Evolutionary conservation across 2,329 filamentous ascomycete genomes (phyloP).

Genomic region (Akanthomyces lecanii): DNA sequence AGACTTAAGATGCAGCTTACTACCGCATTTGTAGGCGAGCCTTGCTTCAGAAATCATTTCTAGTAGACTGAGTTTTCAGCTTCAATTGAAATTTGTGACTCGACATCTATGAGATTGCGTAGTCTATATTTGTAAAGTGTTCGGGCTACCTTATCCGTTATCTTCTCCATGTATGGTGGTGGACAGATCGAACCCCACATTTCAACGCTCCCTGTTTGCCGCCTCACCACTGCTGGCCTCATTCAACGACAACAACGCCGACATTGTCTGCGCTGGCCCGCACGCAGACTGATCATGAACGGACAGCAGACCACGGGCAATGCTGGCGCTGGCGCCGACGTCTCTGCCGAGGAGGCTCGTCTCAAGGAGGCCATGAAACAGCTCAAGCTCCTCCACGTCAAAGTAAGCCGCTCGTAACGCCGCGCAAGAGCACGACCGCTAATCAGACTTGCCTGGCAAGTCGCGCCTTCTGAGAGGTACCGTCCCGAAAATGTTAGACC

Average conservation of each 20-base stretch:
- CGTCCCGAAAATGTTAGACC: slow-evolving; percentile 40
- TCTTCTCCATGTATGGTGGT: neutral
- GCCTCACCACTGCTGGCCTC: neutral
- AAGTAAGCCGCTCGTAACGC: slow-evolving; percentile 35
- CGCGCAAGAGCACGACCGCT: slow-evolving; percentile 19
- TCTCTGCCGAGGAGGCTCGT: slow-evolving; percentile 39
- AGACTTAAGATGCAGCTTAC: neutral
- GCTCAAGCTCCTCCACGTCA: slow-evolving; percentile 51
- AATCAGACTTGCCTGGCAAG: slow-evolving; percentile 22
- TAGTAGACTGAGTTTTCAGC: neutral
- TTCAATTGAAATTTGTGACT: neutral
- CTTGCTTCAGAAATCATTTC: neutral
- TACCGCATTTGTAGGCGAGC: neutral
- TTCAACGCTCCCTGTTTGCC: neutral
- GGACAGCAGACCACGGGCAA: slow-evolving; percentile 22
- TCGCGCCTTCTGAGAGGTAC: slow-evolving; percentile 33
- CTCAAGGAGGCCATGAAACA: slow-evolving; percentile 47
- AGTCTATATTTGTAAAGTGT: too few relatives aligned
- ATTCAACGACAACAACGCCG: neutral
- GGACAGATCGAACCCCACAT: neutral
- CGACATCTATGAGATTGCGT: too few relatives aligned
- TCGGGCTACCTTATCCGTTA: neutral
- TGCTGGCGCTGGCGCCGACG: slow-evolving; percentile 17
- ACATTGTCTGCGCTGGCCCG: neutral
- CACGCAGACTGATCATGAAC: slow-evolving; percentile 8